Base-by-base conservation (phyloP, 257 asterid genomes). In the Rauvolfia tetraphylla region DNA sequence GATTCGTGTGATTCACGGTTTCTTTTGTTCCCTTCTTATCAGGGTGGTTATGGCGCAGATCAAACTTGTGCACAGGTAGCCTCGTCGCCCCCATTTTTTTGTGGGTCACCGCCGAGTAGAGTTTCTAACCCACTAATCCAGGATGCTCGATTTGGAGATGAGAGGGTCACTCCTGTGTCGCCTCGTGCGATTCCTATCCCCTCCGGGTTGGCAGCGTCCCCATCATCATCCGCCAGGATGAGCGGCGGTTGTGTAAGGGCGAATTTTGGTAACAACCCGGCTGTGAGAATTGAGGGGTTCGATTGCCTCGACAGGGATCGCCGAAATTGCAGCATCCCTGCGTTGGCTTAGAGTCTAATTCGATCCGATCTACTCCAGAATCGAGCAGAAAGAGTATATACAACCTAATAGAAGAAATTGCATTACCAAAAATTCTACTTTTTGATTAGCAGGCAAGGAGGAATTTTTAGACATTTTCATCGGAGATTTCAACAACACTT, bases 31-130 rank as follows among this genome's bases (percentile, higher is more conserved):
- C 17, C 61, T 79, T 29, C 34, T 76, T n/a, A n/a, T 27, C 88
- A 93, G 99, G 96, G 96, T 79, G 86, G 86, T 84, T 72, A 73
- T 49, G 84, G 86, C 56, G 31, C 80, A 3, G 97, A 90, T 38
- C 98, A 88, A 75, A 58, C 90, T 10, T 76, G 74, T 65, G 51
- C 90, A 65, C 93, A 85, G 75, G 83, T 84, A 83, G 96, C 97
- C 81, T 90, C 97, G 90, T 93, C 99, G 88, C 99, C 98, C 96
- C 98, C 98, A 65, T 95, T 91, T 95, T 95, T 93, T 89, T 68
- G 88, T 2, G 98, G 99, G 98, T 95, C 99, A 25, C 99, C 99
- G 89, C 99, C 99, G 88, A 87, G 95, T 78, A 89, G 99, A 91
- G 98, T 89, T 38, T 91, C 99, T 90, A 95, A 95, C 96, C 99